phyloP scores from a whole-genome alignment of 2,329 filamentous ascomycete species.

The Rugonectria rugulosa region DNA sequence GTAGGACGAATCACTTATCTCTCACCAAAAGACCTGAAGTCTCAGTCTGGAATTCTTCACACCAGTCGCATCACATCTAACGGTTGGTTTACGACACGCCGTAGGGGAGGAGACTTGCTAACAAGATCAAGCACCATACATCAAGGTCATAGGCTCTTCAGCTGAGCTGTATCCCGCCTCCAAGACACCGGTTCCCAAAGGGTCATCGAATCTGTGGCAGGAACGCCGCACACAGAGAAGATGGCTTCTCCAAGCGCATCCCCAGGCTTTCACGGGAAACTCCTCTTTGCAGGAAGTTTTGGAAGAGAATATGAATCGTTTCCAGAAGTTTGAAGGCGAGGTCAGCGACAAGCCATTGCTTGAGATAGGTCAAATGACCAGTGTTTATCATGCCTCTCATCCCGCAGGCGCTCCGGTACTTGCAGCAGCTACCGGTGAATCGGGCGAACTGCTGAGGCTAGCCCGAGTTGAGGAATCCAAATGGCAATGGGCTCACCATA shows the following conservation, averaged over 20 bases:
- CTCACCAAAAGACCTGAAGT: slow-evolving; percentile 31
- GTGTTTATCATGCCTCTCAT: slow-evolving; percentile 44
- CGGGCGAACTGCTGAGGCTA: slow-evolving; percentile 65
- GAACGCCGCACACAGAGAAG: slow-evolving; percentile 49
- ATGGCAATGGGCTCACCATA: slow-evolving; percentile 61
- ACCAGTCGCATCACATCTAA: slow-evolving; percentile 40
- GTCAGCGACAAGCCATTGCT: slow-evolving; percentile 50
- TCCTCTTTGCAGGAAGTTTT: slow-evolving; percentile 43
- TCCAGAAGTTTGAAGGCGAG: slow-evolving; percentile 38
- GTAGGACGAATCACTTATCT: slow-evolving; percentile 45
- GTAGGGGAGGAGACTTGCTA: slow-evolving; percentile 15
- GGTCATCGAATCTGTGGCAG: slow-evolving; percentile 39
- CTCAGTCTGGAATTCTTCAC: slow-evolving; percentile 40
- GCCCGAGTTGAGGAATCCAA: slow-evolving; percentile 57
- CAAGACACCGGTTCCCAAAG: slow-evolving; percentile 33
- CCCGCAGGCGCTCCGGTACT: slow-evolving; percentile 46
- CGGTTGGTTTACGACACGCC: slow-evolving; percentile 32
- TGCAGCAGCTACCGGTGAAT: slow-evolving; percentile 62
- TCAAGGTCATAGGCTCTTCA: slow-evolving; percentile 43
- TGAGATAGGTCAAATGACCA: slow-evolving; percentile 62
- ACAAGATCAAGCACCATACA: slow-evolving; percentile 40
- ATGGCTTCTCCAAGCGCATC: slow-evolving; percentile 61
- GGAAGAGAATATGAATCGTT: slow-evolving; percentile 46
- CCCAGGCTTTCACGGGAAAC: slow-evolving; percentile 56
- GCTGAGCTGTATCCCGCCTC: slow-evolving; percentile 47